phyloP scores from a whole-genome alignment of 1,284 basidiomycete species.

The Ceratobasidium sp. region DNA sequence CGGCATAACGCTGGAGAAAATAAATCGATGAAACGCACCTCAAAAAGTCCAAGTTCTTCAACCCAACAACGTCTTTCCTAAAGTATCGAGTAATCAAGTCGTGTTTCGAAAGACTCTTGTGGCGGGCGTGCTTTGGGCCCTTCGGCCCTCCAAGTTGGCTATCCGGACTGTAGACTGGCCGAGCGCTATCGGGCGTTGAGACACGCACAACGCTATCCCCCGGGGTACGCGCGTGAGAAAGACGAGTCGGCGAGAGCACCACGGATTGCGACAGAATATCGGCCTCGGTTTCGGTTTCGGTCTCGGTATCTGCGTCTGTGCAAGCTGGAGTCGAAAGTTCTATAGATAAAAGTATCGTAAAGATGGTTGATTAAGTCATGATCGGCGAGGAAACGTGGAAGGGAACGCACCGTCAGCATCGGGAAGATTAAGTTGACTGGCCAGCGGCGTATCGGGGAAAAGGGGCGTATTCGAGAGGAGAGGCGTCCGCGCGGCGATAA shows the following conservation, averaged over 20 bases:
- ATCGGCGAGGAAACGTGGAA: not conserved
- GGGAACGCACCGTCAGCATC: constrained; percentile 25
- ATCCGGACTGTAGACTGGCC: not conserved
- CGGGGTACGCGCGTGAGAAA: not conserved
- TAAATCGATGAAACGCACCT: constrained; percentile 63
- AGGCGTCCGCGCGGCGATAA: constrained; percentile 85
- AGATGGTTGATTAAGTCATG: too few relatives aligned
- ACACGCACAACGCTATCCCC: constrained; percentile 15
- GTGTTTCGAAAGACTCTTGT: constrained; percentile 73
- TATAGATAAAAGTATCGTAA: not conserved
- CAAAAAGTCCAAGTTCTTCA: constrained; percentile 87
- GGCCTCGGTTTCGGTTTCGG: constrained; percentile 70
- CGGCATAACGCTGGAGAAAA: not conserved
- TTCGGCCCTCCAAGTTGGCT: not conserved
- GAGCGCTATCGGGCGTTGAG: constrained; percentile 19
- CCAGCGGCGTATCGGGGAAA: constrained; percentile 7
- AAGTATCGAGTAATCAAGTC: constrained; percentile 94
- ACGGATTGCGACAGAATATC: not conserved
- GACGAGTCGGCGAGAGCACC: not conserved
- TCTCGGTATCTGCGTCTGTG: constrained; percentile 81
- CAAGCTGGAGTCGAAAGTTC: constrained; percentile 68
- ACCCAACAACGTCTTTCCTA: constrained; percentile 84
- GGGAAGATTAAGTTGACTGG: constrained; percentile 45
- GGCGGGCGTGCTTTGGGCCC: constrained; percentile 6
- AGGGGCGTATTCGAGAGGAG: constrained; percentile 54